Base-by-base conservation (phyloP, 2,329 filamentous ascomycete genomes). In the Mycosphaerella sp. region DNA sequence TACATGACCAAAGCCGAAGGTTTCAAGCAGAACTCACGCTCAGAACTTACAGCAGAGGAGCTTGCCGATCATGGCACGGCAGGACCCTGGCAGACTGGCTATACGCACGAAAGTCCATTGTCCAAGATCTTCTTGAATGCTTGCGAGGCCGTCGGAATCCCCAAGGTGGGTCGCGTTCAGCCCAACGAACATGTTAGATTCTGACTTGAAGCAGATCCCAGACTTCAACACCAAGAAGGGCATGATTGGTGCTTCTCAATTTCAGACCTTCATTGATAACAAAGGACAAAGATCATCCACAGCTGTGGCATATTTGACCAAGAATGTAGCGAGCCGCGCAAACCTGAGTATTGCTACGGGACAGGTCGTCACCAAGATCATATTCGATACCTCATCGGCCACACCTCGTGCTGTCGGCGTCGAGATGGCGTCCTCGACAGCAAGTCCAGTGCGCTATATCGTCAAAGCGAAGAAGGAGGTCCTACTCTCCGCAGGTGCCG, bases 401-500 rank as follows among this genome's bases (percentile, higher is more conserved):
- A 28, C 58, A 21, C 58, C 56, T 49, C 52, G 55, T 25, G 58
- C 58, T n/a, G 41, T 50, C 13, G 58, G 58, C 16, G 55, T 59
- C 12, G 56, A 60, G 46, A 53, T 55, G 52, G 55, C 42, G 16
- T 42, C 49, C 13, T 53, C 55, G 2, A 47, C 45, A 18, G 28
- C 37, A 49, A 56, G 44, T 41, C 41, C 41, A 56, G 48, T 51
- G 59, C 41, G 44, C 39, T 64, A 49, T 41, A 46, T 1, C 18
- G 48, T 70, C 34, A 58, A 54, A n/a, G 57, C 58, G 3, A 61
- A 60, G 2, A 68, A 69, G 40, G 71, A 74, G 50, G 64, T 74
- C 35, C 67, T 75, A 41, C 53, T 74, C 6, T 68, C 59, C 9
- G 61, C 66, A n/a, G 72, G 72, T 13, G 61, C 69, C 6, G 58